phyloP scores from a whole-genome alignment of 2,329 filamentous ascomycete genomes.

The Aspergillus texensis region DNA sequence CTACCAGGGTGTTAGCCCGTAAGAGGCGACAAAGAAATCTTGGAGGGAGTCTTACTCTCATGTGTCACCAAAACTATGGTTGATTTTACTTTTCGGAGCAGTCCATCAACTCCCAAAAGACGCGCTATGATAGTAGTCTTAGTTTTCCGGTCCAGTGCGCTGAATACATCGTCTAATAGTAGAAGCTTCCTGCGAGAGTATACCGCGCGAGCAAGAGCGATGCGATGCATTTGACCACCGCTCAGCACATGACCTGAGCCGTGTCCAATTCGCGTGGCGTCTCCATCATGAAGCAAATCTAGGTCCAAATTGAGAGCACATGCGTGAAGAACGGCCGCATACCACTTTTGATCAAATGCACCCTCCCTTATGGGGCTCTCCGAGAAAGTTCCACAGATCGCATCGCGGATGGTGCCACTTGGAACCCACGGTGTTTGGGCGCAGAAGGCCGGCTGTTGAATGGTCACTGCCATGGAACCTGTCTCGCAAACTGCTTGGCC shows the following conservation, averaged over 20 bases:
- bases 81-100: slow-evolving; percentile 10
- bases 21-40: too few species aligned
- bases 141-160: slow-evolving; percentile 14
- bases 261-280: slow-evolving; percentile 4
- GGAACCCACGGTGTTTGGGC: slow-evolving; percentile 91
- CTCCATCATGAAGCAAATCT: slow-evolving; percentile 23
- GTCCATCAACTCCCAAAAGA: slow-evolving; percentile 12
- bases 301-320: slow-evolving; percentile 31
- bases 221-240: too few species aligned
- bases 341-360: slow-evolving; percentile 22
- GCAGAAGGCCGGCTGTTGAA: slow-evolving; percentile 48
- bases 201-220: slow-evolving; percentile 15
- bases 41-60: too few species aligned
- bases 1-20: too few species aligned
- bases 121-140: slow-evolving; percentile 8
- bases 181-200: slow-evolving; percentile 17
- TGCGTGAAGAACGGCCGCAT: slow-evolving; percentile 17
- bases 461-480: background rate
- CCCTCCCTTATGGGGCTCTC: background rate
- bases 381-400: too few species aligned
- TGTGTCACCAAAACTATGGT: slow-evolving; percentile 18
- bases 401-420: slow-evolving; percentile 69
- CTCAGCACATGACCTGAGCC: too few species aligned
- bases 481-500: slow-evolving; percentile 5
- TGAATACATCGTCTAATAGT: slow-evolving; percentile 21